These are phyloP conservation scores for Asterochloris sp. DNA, from an alignment of 139 green algal genomes.

Conservation along the genomic window DNA sequence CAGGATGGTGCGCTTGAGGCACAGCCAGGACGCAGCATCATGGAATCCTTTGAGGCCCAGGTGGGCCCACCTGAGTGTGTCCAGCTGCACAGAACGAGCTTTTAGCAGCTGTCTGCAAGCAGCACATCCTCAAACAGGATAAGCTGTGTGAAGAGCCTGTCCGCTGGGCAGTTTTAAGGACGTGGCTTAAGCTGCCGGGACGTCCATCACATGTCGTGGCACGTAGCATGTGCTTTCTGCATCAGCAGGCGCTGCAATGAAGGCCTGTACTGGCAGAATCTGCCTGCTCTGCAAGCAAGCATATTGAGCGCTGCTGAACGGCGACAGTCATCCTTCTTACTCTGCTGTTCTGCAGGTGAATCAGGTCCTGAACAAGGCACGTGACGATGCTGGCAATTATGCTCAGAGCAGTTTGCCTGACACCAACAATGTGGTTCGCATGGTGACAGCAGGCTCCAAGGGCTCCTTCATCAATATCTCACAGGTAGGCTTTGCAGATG, in stretches of 20 bases:
- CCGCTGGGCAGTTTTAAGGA: too few relatives aligned
- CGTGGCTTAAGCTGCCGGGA: too few relatives aligned
- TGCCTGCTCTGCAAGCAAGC: background rate
- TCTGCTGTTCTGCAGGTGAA: slow-evolving; percentile 42
- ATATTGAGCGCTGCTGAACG: too few relatives aligned
- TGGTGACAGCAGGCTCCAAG: slow-evolving; percentile 96
- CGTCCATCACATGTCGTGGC: too few relatives aligned
- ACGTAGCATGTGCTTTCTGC: too few relatives aligned
- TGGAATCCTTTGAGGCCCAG: slow-evolving; percentile 94
- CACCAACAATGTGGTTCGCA: slow-evolving; percentile 98
- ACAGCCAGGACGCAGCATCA: slow-evolving; percentile 86
- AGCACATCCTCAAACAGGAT: too few relatives aligned
- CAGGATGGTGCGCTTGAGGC: slow-evolving; percentile 87
- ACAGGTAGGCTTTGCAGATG: slow-evolving; percentile 31
- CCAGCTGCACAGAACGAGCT: too few relatives aligned
- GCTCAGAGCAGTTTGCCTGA: slow-evolving; percentile 85
- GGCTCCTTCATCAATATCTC: slow-evolving; percentile 99
- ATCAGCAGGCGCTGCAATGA: too few relatives aligned
- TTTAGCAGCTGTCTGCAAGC: too few relatives aligned
- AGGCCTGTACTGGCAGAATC: background rate
- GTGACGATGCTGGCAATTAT: slow-evolving; percentile 89
- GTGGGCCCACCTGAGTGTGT: slow-evolving; percentile 46
- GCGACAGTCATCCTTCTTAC: too few relatives aligned
- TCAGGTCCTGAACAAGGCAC: slow-evolving; percentile 90
- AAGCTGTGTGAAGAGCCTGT: too few relatives aligned